Conservation (phyloP, 352 stramenopile genomes). For the Pythium guiyangense region DNA sequence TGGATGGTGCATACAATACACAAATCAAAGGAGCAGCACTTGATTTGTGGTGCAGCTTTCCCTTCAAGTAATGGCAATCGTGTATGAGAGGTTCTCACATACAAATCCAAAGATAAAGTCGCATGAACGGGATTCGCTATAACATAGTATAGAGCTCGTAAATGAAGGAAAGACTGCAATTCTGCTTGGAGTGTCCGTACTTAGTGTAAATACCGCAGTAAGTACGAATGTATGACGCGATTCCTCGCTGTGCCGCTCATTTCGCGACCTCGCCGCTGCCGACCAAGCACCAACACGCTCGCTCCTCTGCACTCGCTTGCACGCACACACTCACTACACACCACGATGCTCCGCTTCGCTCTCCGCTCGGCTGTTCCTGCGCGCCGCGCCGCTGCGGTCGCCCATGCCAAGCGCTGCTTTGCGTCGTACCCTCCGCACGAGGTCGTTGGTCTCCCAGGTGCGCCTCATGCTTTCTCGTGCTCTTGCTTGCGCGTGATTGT, state of each 20-base stretch:
- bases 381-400: constrained; percentile 30
- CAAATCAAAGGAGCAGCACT: background rate
- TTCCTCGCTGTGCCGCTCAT: background rate
- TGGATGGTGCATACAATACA: background rate
- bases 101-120: too few relatives aligned
- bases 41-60: too few relatives aligned
- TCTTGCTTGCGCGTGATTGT: too few relatives aligned
- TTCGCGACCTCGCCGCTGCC: background rate
- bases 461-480: background rate
- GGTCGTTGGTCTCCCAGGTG: constrained; percentile 74
- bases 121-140: too few relatives aligned
- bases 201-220: too few relatives aligned
- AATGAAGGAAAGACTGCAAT: too few relatives aligned
- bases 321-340: background rate
- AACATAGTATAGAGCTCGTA: too few relatives aligned
- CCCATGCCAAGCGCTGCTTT: constrained; percentile 37
- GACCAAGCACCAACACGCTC: constrained; percentile 32
- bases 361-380: constrained; percentile 42
- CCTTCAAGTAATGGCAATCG: too few relatives aligned
- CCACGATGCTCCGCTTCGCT: constrained; percentile 64
- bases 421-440: constrained; percentile 75
- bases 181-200: too few relatives aligned
- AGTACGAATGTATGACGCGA: background rate
- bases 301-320: too few relatives aligned
- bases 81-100: too few relatives aligned